Percentiles rank a stretch among this genome's conserved stretches.
Conservation (phyloP, 1,139 yeast genomes). For the Kodamaea fungicola region DNA sequence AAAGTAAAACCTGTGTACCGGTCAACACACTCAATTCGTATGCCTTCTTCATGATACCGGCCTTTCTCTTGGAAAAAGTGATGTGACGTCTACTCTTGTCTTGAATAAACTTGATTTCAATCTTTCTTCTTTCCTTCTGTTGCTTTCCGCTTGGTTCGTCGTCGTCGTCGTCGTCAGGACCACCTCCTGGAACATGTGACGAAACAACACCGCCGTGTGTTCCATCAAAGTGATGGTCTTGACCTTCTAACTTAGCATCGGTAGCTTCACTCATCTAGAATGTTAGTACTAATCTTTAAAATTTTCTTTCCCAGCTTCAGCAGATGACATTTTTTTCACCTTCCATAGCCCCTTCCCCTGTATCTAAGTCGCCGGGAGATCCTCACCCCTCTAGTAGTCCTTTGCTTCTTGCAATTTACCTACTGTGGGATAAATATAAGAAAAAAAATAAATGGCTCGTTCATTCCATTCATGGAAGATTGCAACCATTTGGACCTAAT, state of each 20-base stretch:
- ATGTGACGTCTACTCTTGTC: slow-evolving; percentile 97
- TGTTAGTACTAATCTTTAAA: slow-evolving; percentile 15
- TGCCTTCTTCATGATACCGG: slow-evolving; percentile 98
- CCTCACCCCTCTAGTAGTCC: background rate
- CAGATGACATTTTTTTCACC: background rate
- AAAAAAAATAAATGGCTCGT: slow-evolving; percentile 3
- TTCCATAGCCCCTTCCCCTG: slow-evolving; percentile 1
- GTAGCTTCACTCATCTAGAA: slow-evolving; percentile 37
- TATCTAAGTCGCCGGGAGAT: background rate
- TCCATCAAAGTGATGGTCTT: slow-evolving; percentile 31
- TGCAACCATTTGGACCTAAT: slow-evolving; percentile 1
- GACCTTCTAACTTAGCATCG: slow-evolving; percentile 37
- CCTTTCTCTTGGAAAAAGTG: slow-evolving; percentile 95
- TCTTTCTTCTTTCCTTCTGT: slow-evolving; percentile 87
- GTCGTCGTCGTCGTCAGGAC: slow-evolving; percentile 70
- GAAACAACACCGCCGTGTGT: slow-evolving; percentile 12
- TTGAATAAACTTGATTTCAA: slow-evolving; percentile 94
- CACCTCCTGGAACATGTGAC: slow-evolving; percentile 20
- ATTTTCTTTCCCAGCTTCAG: background rate
- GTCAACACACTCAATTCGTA: slow-evolving; percentile 93
- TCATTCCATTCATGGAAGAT: background rate
- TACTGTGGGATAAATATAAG: background rate
- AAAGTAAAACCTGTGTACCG: slow-evolving; percentile 90
- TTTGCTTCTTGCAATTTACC: background rate
- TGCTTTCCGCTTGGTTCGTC: slow-evolving; percentile 49